Conservation (phyloP, 345 rosid species). For the Turritis glabra region DNA sequence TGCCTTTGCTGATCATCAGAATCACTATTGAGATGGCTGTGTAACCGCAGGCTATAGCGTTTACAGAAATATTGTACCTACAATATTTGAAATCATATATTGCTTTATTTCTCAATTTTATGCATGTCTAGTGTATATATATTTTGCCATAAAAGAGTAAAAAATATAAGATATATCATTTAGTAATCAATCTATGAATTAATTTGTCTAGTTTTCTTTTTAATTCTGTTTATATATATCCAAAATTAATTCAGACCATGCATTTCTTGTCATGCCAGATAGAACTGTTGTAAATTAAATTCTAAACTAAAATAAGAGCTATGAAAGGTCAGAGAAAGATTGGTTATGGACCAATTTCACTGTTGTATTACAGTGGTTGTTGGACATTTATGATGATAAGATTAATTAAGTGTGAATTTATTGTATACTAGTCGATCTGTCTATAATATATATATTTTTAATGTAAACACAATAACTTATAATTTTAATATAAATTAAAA, state of each 20-base stretch:
- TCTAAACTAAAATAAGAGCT: background rate
- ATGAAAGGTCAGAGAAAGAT: background rate
- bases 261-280: slow-evolving; percentile 10
- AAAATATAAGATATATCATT: too few relatives aligned
- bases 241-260: background rate
- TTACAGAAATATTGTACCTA: slow-evolving; percentile 59
- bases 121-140: background rate
- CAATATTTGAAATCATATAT: background rate
- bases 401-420: background rate
- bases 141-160: too few relatives aligned
- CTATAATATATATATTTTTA: background rate
- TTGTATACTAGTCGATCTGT: background rate
- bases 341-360: background rate
- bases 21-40: slow-evolving; percentile 50
- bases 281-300: background rate
- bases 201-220: background rate
- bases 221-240: background rate
- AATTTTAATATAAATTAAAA: background rate
- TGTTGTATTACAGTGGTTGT: slow-evolving; percentile 5
- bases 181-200: too few relatives aligned
- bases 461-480: background rate
- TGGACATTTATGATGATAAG: slow-evolving; percentile 22
- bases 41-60: slow-evolving; percentile 60
- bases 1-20: slow-evolving; percentile 25
- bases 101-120: background rate